Conservation (phyloP, 306 rosid species). For the Quercus wislizeni region DNA sequence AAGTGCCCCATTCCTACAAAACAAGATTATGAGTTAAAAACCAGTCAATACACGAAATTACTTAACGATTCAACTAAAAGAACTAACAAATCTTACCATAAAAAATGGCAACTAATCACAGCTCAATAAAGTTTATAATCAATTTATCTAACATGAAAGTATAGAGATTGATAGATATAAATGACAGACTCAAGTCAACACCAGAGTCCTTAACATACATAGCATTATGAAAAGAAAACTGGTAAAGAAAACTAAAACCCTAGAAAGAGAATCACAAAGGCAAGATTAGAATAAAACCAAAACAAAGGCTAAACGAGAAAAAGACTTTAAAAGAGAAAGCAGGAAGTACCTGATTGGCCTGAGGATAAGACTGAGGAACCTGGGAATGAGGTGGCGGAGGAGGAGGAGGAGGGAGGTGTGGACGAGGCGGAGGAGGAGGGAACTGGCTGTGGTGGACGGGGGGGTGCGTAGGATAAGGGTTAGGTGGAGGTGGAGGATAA, state of each 20-base stretch:
- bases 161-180: neutral
- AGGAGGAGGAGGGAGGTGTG: conserved; percentile 40
- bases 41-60: neutral
- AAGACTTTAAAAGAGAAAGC: neutral
- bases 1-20: conserved; percentile 74
- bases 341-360: conserved; percentile 32
- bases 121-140: neutral
- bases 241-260: conserved; percentile 24
- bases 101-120: neutral
- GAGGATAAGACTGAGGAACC: conserved; percentile 63
- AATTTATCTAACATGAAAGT: neutral
- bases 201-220: no score
- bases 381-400: conserved; percentile 50
- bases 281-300: neutral
- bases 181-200: neutral
- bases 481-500: conserved; percentile 41
- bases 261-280: neutral
- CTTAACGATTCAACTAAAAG: neutral
- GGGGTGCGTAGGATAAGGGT: conserved; percentile 9
- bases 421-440: conserved; percentile 48
- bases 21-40: neutral
- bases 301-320: neutral
- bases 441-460: conserved; percentile 48
- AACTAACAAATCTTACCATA: neutral
- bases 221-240: neutral